Evolutionary conservation across 306 rosid species (phyloP).

Genomic region (Castanea mollissima): DNA sequence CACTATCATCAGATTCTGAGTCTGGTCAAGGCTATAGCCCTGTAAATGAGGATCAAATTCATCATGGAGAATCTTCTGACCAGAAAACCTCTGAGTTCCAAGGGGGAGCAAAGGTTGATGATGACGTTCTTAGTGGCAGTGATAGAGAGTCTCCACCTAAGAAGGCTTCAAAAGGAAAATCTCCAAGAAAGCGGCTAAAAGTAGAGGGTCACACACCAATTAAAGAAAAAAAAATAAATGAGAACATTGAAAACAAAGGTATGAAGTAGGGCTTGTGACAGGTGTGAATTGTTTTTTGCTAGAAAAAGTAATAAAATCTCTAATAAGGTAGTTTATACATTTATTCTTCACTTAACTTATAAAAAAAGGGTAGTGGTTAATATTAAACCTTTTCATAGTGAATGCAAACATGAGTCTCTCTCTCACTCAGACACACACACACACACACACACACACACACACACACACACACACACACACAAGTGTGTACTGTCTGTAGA

Average conservation of each 20-base stretch:
- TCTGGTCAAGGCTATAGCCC: constrained; percentile 38
- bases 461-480: background rate
- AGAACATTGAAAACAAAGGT: constrained; percentile 43
- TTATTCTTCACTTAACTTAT: too few relatives aligned
- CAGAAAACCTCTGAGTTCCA: constrained; percentile 28
- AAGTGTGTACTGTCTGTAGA: constrained; percentile 13
- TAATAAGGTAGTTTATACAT: background rate
- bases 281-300: background rate
- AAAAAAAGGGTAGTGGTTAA: background rate
- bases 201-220: constrained; percentile 28
- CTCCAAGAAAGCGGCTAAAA: constrained; percentile 34
- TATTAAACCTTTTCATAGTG: background rate
- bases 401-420: constrained; percentile 16
- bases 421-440: background rate
- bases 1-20: constrained; percentile 77
- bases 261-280: constrained; percentile 1
- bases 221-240: constrained; percentile 45
- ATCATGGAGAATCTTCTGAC: constrained; percentile 42
- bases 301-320: background rate
- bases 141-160: constrained; percentile 49
- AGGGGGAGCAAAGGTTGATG: constrained; percentile 29
- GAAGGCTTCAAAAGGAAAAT: constrained; percentile 44
- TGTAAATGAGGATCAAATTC: constrained; percentile 28
- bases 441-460: too few relatives aligned
- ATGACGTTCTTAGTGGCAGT: constrained; percentile 30